Conservation (phyloP, 2,329 filamentous ascomycete species). For the Talaromyces sp. region DNA sequence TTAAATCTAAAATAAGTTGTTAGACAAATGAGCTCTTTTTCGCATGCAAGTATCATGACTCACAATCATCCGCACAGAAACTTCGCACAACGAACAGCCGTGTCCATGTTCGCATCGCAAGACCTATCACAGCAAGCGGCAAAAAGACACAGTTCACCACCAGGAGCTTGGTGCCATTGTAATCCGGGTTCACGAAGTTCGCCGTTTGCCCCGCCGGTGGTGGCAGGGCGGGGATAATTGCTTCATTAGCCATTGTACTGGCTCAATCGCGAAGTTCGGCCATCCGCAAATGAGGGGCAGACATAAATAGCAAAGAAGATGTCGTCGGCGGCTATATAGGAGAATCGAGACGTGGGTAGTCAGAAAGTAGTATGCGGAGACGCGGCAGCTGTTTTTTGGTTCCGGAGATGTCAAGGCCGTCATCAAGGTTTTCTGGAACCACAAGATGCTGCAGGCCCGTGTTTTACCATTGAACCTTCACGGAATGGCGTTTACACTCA, state of each 20-base stretch:
- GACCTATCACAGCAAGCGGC: constrained; percentile 22
- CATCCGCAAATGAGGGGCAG: neutral
- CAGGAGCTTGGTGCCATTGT: constrained; percentile 25
- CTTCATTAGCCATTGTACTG: constrained; percentile 16
- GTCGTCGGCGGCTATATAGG: neutral
- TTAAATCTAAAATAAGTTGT: constrained; percentile 19
- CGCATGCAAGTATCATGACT: constrained; percentile 6
- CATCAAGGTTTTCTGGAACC: constrained; percentile 4
- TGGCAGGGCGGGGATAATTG: constrained; percentile 25
- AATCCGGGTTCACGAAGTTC: constrained; percentile 32
- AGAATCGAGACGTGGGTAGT: neutral
- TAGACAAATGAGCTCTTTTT: neutral
- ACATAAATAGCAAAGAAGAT: neutral
- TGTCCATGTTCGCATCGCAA: constrained; percentile 30
- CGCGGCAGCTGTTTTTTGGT: neutral
- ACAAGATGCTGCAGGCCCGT: neutral
- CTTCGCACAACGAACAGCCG: constrained; percentile 28
- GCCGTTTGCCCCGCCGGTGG: constrained; percentile 29
- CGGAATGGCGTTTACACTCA: neutral
- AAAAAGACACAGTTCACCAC: constrained; percentile 33
- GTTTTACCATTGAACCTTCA: constrained; percentile 11
- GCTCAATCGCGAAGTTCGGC: constrained; percentile 4
- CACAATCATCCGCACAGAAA: constrained; percentile 32
- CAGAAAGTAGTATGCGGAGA: neutral
- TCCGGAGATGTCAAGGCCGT: constrained; percentile 9